Evolutionary conservation across 257 asterid species (phyloP), one percentile per base, ranked within the genome.

Genomic region (Thymus quinquecostatus): DNA sequence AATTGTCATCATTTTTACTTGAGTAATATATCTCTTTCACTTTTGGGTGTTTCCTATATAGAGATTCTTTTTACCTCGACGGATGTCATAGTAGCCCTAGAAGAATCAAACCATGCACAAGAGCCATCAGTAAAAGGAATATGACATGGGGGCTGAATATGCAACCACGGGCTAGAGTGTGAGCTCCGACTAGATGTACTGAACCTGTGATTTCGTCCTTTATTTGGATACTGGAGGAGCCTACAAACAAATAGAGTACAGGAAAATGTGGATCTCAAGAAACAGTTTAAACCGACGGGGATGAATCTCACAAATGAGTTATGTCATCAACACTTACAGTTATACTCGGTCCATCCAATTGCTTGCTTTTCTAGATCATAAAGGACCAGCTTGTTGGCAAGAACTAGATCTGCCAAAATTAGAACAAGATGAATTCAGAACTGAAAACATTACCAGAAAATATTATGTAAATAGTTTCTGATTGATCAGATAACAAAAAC

Each of bases 101-200:
- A 69, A 78, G 56, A 49, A 83, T 57, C 67, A 78, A 60, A 75
- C 72, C 77, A 47, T 80, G 89, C 73, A 89, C 77, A 75, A 88
- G 66, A 36, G 89, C 74, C 67, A 80, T 69, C 34, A 86, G 71
- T 60, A 83, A 77, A 69, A 82, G 82, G 73, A 83, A 60, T 12
- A 73, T 67, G 74, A 69, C 68, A 29, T 45, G 76, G 40, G 79
- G 66, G 32, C 64, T 48, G 55, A 81, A 71, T 66, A 65, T 50
- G 74, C 73, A 78, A 58, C 86, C 86, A 59, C 53, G 62, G 9
- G 95, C 71, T 45, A 94, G 71, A 36, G 88, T 81, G 84, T 91
- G 99, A 75, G 99, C 95, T 59, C 99, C 99, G 8, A 94, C 99
- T n/a, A 94, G 86, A 85, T 89, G 99, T 49, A 94, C 98, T n/a